phyloP scores from a whole-genome alignment of 352 stramenopile species.

The Pythium aristosporum region DNA sequence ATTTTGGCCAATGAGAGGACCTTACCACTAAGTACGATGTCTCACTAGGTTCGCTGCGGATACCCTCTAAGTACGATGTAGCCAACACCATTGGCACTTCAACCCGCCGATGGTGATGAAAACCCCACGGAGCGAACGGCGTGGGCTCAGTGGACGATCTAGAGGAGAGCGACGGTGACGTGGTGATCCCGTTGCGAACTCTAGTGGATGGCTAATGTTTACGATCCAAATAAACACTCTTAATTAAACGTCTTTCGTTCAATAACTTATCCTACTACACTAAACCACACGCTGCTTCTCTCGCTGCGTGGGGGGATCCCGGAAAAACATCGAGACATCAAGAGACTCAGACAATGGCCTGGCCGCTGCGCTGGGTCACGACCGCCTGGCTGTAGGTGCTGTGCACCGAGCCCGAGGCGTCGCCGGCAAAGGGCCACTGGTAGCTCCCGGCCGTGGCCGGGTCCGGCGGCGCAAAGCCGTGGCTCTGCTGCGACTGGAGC shows the following conservation, averaged over 20 bases:
- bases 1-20: constrained; percentile 13
- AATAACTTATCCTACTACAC: neutral
- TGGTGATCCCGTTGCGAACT: too few relatives aligned
- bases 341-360: constrained; percentile 11
- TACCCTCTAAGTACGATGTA: constrained; percentile 18
- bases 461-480: neutral
- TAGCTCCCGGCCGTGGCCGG: constrained; percentile 9
- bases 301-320: neutral
- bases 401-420: constrained; percentile 16
- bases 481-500: constrained; percentile 3
- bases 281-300: constrained; percentile 8
- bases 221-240: too few relatives aligned
- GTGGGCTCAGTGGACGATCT: too few relatives aligned
- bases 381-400: constrained; percentile 14
- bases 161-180: too few relatives aligned
- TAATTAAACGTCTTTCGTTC: too few relatives aligned
- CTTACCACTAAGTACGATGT: constrained; percentile 15
- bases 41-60: neutral
- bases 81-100: constrained; percentile 4
- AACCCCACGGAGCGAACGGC: too few relatives aligned
- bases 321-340: too few relatives aligned
- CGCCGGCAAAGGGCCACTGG: constrained; percentile 9
- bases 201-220: too few relatives aligned
- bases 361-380: constrained; percentile 19
- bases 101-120: too few relatives aligned